phyloP scores from a whole-genome alignment of 495 filamentous ascomycete genomes.

The Aspergillus indologenus region DNA sequence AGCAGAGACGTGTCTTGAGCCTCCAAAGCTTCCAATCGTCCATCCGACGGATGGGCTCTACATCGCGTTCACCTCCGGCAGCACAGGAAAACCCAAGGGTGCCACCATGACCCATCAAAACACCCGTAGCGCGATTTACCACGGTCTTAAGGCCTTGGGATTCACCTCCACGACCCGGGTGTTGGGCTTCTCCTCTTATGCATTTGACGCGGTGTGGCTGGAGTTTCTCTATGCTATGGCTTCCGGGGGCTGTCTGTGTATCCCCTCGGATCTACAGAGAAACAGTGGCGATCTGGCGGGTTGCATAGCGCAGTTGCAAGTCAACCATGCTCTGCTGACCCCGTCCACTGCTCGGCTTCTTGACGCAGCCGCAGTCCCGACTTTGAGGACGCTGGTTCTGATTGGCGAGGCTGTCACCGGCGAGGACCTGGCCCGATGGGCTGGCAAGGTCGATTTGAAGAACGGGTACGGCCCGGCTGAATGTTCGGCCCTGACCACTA shows the following conservation, averaged over 20 bases:
- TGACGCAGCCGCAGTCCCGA: constrained; percentile 11
- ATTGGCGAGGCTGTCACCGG: constrained; percentile 15
- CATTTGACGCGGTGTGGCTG: background rate
- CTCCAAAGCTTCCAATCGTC: too few species aligned
- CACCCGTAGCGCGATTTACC: too few species aligned
- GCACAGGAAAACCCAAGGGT: constrained; percentile 3
- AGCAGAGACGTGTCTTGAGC: too few species aligned
- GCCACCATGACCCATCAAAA: background rate
- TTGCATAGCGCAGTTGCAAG: background rate
- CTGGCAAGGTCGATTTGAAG: constrained; percentile 4
- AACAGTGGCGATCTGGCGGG: background rate
- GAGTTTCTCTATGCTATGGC: background rate
- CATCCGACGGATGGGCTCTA: background rate
- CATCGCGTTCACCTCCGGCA: background rate
- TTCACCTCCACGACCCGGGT: background rate
- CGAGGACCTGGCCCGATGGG: constrained; percentile 12
- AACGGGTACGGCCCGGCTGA: constrained; percentile 20
- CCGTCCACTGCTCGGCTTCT: constrained; percentile 5
- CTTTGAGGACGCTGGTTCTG: constrained; percentile 13
- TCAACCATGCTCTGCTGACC: background rate
- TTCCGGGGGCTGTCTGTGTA: background rate
- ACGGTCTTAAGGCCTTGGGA: too few species aligned
- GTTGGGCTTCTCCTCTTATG: background rate
- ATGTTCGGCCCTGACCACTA: constrained; percentile 10
- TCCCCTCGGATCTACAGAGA: background rate